A percentile compares a stretch with the other conserved stretches of the same genome.
These are phyloP conservation scores for Solanum chmielewskii DNA, from an alignment of 257 asterid genomes.

Conservation along the genomic window DNA sequence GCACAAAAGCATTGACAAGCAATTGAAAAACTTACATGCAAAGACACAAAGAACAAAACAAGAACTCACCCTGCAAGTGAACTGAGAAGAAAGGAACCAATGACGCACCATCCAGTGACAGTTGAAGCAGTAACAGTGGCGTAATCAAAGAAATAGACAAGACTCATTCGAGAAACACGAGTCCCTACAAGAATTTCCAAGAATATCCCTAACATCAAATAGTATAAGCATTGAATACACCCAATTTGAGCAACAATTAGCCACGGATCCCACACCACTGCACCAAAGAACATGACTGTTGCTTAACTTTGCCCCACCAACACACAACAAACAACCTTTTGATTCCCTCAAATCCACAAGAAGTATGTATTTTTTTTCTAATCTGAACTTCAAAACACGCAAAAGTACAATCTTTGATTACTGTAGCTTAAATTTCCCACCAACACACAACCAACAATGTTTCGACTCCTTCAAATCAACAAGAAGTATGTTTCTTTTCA, in stretches of 20 bases:
- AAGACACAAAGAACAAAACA: neutral
- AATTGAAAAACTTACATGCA: neutral
- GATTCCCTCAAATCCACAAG: neutral
- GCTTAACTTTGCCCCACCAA: neutral
- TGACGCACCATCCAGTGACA: constrained; percentile 82
- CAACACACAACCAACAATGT: neutral
- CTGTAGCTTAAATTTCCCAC: neutral
- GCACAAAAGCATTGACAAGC: neutral
- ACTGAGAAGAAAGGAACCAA: constrained; percentile 66
- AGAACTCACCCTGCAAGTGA: constrained; percentile 70
- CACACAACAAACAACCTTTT: neutral
- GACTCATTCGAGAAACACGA: constrained; percentile 83
- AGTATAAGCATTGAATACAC: constrained; percentile 73
- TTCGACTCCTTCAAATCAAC: neutral
- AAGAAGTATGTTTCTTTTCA: neutral
- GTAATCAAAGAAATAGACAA: constrained; percentile 85
- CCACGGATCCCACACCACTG: constrained; percentile 98
- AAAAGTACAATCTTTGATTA: neutral
- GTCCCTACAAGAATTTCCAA: constrained; percentile 62
- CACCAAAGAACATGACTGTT: constrained; percentile 85
- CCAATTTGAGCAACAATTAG: constrained; percentile 90
- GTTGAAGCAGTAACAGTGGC: constrained; percentile 70
- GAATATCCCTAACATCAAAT: constrained; percentile 57
- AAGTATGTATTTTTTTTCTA: neutral
- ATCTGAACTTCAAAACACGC: neutral